Evolutionary conservation across 2,329 filamentous ascomycete species (phyloP).

Genomic region (Fusarium acutatum): DNA sequence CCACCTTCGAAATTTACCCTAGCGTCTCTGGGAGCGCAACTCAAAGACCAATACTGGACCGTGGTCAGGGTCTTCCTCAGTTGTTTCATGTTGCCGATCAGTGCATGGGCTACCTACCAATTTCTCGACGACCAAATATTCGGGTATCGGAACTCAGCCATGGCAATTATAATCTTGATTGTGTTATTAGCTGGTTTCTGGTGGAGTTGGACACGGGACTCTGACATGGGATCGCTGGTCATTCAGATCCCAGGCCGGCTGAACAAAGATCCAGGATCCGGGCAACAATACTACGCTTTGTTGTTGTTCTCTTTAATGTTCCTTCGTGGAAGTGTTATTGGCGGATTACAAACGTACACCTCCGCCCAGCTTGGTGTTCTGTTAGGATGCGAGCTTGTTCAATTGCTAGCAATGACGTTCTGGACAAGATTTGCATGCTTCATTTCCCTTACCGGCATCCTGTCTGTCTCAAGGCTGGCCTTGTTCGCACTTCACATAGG

Average conservation of each 20-base stretch:
- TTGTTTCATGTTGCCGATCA: constrained; percentile 77
- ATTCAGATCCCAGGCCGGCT: background rate
- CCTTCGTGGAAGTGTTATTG: constrained; percentile 18
- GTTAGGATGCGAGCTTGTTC: constrained; percentile 6
- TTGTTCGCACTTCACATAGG: constrained; percentile 4
- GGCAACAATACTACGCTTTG: background rate
- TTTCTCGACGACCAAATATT: constrained; percentile 47
- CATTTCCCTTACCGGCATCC: background rate
- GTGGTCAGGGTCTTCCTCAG: constrained; percentile 76
- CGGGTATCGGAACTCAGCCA: constrained; percentile 48
- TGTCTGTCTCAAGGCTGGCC: background rate
- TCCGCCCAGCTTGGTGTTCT: constrained; percentile 11
- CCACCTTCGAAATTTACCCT: fast-evolving
- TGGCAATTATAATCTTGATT: constrained; percentile 30
- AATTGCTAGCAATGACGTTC: background rate
- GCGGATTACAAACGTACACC: constrained; percentile 14
- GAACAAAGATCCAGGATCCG: too few relatives aligned
- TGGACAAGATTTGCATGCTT: background rate
- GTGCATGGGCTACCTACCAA: constrained; percentile 77
- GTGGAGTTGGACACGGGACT: constrained; percentile 35
- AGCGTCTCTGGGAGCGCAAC: constrained; percentile 42
- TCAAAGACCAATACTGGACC: constrained; percentile 52
- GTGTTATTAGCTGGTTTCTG: constrained; percentile 37
- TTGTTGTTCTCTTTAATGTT: constrained; percentile 22
- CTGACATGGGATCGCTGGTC: constrained; percentile 3